Conservation (phyloP, 768 basidiomycete genomes). For the Termitomyces eurrhizus region DNA sequence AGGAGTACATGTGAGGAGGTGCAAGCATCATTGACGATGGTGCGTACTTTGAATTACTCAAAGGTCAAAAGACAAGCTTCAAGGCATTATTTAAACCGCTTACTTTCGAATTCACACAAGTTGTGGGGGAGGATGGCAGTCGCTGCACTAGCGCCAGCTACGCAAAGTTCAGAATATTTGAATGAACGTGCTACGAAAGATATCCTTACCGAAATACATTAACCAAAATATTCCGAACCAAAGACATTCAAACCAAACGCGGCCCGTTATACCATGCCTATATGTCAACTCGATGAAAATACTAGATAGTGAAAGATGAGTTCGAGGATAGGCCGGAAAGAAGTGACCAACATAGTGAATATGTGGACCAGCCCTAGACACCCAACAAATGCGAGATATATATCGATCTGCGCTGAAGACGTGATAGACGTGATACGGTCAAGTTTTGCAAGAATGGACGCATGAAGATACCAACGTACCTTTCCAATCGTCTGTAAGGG, state of each 20-base stretch:
- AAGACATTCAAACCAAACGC: constrained; percentile 68
- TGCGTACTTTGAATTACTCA: constrained; percentile 2
- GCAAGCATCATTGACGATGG: constrained; percentile 31
- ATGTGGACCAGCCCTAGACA: constrained; percentile 53
- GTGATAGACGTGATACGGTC: constrained; percentile 8
- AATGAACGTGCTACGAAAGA: neutral
- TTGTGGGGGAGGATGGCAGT: constrained; percentile 33
- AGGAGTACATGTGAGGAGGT: constrained; percentile 51
- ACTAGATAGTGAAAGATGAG: constrained; percentile 24
- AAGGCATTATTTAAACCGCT: constrained; percentile 2
- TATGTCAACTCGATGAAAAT: constrained; percentile 57
- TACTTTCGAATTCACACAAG: constrained; percentile 32
- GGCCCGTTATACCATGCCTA: constrained; percentile 45
- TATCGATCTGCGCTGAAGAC: constrained; percentile 43
- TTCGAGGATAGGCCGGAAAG: neutral
- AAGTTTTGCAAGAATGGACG: neutral
- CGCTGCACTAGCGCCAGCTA: constrained; percentile 52
- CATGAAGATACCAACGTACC: constrained; percentile 29
- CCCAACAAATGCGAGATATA: constrained; percentile 58
- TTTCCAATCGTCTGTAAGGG: constrained; percentile 28
- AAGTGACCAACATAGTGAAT: constrained; percentile 50
- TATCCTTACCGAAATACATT: constrained; percentile 53
- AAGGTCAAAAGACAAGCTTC: neutral
- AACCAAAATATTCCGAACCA: constrained; percentile 59
- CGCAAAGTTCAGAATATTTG: neutral